Evolutionary conservation across 495 filamentous ascomycete species (phyloP).

Genomic region (Aspergillus carlsbadensis): DNA sequence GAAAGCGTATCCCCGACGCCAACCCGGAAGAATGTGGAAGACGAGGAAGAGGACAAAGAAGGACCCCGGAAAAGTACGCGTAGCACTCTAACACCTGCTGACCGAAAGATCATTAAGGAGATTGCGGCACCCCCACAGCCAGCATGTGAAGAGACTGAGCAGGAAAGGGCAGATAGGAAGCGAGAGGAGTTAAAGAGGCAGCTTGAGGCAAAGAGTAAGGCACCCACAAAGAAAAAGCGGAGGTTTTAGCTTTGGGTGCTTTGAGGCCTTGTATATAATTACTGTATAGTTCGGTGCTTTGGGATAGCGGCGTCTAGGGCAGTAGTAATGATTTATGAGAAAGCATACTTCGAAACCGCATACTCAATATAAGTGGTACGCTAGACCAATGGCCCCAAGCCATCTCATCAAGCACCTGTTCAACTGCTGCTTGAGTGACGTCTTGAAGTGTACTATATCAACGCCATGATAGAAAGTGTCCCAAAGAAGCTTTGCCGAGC

Average conservation of each 20-base stretch:
- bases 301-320: too few species aligned
- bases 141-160: slow-evolving; percentile 34
- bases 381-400: too few species aligned
- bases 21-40: not conserved
- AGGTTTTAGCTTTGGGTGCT: slow-evolving; percentile 47
- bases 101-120: slow-evolving; percentile 10
- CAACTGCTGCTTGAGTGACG: too few species aligned
- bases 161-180: slow-evolving; percentile 62
- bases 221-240: slow-evolving; percentile 65
- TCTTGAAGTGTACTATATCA: too few species aligned
- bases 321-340: too few species aligned
- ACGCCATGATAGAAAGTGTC: slow-evolving; percentile 8
- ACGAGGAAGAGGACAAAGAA: not conserved
- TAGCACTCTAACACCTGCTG: slow-evolving; percentile 11
- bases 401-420: too few species aligned
- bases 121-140: slow-evolving; percentile 17
- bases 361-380: too few species aligned
- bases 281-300: too few species aligned
- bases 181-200: slow-evolving; percentile 63
- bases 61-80: not conserved
- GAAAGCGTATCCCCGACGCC: not conserved
- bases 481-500: slow-evolving; percentile 28
- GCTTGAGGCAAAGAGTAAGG: slow-evolving; percentile 62
- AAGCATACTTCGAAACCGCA: too few species aligned
- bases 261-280: too few species aligned